A percentile compares a stretch with the other conserved stretches of the same genome.
Evolutionary conservation across 768 basidiomycete species (phyloP).

Genomic region (Leucosporidium scottii): DNA sequence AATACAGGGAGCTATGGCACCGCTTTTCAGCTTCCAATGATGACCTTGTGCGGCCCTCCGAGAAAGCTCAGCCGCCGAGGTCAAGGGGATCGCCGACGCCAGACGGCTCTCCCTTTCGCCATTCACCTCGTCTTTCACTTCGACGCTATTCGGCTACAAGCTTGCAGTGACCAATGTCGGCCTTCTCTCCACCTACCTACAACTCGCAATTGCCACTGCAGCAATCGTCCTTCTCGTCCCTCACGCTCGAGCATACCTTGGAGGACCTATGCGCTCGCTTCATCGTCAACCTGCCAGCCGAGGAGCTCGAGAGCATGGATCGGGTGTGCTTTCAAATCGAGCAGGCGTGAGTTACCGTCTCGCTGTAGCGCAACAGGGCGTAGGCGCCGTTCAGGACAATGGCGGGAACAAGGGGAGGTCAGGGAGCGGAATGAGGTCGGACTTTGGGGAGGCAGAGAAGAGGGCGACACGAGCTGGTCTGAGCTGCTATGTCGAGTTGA

Average conservation of each 20-base stretch:
- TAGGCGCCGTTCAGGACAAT: too few species aligned
- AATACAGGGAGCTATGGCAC: too few species aligned
- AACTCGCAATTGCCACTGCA: background rate
- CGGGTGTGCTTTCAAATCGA: conserved; percentile 98
- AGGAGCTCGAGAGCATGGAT: conserved; percentile 82
- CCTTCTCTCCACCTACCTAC: background rate
- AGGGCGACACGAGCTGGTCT: background rate
- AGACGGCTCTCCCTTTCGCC: too few species aligned
- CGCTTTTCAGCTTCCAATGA: too few species aligned
- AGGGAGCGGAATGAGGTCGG: too few species aligned
- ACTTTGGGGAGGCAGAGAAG: background rate
- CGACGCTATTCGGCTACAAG: too few species aligned
- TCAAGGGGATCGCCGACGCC: too few species aligned
- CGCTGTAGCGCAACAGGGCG: background rate
- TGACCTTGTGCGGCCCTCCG: too few species aligned
- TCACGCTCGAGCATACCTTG: conserved; percentile 18
- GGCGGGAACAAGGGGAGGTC: too few species aligned
- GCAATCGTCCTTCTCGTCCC: conserved; percentile 20
- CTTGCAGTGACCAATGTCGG: too few species aligned
- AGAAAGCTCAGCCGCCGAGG: too few species aligned
- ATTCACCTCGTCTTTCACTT: too few species aligned
- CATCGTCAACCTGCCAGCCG: conserved; percentile 88
- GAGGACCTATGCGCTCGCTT: conserved; percentile 53
- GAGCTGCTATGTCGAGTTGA: background rate
- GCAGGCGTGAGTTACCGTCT: conserved; percentile 70